phyloP scores from a whole-genome alignment of 2,329 filamentous ascomycete genomes.

The Nectriaceae sp. region DNA sequence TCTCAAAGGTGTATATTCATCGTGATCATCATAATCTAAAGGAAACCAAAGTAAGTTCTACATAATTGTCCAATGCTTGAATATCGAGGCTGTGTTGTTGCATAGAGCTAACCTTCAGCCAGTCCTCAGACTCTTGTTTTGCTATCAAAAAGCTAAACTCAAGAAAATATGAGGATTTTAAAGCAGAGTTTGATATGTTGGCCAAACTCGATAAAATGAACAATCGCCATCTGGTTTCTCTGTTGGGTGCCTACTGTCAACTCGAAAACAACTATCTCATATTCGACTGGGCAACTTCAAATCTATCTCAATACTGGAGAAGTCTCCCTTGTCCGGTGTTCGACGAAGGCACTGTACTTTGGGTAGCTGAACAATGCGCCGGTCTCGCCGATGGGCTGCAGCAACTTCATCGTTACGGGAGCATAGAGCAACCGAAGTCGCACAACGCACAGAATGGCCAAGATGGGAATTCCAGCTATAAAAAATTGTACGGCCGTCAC shows the following conservation, averaged over 20 bases:
- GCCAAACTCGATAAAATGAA: neutral
- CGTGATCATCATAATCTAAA: neutral
- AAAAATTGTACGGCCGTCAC: conserved; percentile 12
- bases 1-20: neutral
- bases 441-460: neutral
- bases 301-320: neutral
- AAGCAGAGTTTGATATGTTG: neutral
- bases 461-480: neutral
- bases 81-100: neutral
- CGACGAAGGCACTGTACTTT: neutral
- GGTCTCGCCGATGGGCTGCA: neutral
- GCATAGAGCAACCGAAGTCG: neutral
- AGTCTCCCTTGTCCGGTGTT: neutral
- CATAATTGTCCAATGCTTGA: neutral
- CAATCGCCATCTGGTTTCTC: neutral
- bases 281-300: neutral
- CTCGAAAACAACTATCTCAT: neutral
- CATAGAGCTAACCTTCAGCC: neutral
- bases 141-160: neutral
- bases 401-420: neutral
- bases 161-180: neutral
- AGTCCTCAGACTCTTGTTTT: no score
- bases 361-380: neutral
- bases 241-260: neutral
- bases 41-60: neutral